Conservation (phyloP, 371 early-diverging fungal genomes). For the Mortierella sp. region DNA sequence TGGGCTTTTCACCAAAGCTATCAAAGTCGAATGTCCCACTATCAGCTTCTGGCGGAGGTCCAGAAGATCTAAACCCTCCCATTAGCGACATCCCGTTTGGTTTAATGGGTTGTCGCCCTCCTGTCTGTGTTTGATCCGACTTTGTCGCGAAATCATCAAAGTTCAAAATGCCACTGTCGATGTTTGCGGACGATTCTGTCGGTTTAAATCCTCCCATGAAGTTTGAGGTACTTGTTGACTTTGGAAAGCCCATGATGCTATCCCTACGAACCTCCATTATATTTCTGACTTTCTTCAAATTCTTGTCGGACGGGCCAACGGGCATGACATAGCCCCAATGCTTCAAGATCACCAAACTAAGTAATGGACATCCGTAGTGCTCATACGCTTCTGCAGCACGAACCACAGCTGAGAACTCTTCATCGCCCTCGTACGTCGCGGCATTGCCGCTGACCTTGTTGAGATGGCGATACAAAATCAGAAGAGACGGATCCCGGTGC, state of each 20-base stretch:
- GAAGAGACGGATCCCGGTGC: slow-evolving; percentile 78
- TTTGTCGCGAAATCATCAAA: slow-evolving; percentile 32
- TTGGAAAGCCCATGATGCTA: slow-evolving; percentile 27
- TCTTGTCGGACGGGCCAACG: slow-evolving; percentile 17
- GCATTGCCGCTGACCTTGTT: slow-evolving; percentile 55
- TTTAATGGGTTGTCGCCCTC: not conserved
- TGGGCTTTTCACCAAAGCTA: slow-evolving; percentile 22
- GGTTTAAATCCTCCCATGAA: slow-evolving; percentile 29
- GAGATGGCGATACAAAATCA: slow-evolving; percentile 82
- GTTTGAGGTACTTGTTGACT: slow-evolving; percentile 34
- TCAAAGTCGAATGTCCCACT: slow-evolving; percentile 35
- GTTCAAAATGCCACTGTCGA: slow-evolving; percentile 29
- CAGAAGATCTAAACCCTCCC: slow-evolving; percentile 23
- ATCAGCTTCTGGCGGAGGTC: slow-evolving; percentile 8
- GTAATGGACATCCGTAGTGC: slow-evolving; percentile 79
- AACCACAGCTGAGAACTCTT: slow-evolving; percentile 72
- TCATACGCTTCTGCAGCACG: slow-evolving; percentile 77
- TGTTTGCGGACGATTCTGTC: not conserved
- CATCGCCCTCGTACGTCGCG: slow-evolving; percentile 49
- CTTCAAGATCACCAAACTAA: slow-evolving; percentile 75
- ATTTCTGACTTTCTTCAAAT: slow-evolving; percentile 17
- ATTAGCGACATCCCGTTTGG: slow-evolving; percentile 38
- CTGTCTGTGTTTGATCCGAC: not conserved
- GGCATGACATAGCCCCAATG: slow-evolving; percentile 56
- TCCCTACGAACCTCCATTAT: slow-evolving; percentile 36